Base-by-base conservation (phyloP, 176 grass and related monocot species). In the Bothriochloa decipiens region DNA sequence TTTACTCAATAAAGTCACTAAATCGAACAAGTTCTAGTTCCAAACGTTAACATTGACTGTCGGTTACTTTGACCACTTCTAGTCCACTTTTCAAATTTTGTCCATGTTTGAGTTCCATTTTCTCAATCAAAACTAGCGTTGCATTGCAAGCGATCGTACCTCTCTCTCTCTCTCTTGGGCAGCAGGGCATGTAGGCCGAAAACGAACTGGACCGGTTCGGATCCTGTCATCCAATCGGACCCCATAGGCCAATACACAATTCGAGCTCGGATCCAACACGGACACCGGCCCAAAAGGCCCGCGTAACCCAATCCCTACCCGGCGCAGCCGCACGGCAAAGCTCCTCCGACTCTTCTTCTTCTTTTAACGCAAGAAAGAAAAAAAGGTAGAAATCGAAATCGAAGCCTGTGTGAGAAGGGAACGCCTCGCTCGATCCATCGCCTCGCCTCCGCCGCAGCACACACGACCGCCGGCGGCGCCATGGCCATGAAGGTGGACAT, bases 401-500 rank as follows among this genome's bases (percentile, higher is more conserved):
- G 8, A 2, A 22, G 9, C 33, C 33, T 35, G 33, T 42, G 8
- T 22, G 10, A 76, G 23, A 29, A 64, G 29, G 41, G 0, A 26
- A 23, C n/a, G 10, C 39, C 69, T 29, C 76, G 39, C 87, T 80
- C 16, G 81, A 32, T 74, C 8, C 87, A 17, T 74, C 81, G 41
- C 57, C 75, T 28, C 70, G 16, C 43, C 20, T 3, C 47, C 2
- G 37, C 40, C 4, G 7, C 4, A 27, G 39, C 81, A 18, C 72
- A 32, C 45, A 11, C 14, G 25, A 65, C 26, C 26, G 15, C 72
- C 72, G 72, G 70, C 84, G 84, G 57, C 87, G 74, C 68, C 84
- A 45, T 41, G 75, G 79, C 57, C 13, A 93, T 92, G 93, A 96
- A 82, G 68, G 72, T 86, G 33, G 84, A 93, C 86, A 76, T 85